Evolutionary conservation across 1,284 basidiomycete genomes (phyloP), one percentile per base, ranked within the genome.

Genomic region (Ganoderma sinense): DNA sequence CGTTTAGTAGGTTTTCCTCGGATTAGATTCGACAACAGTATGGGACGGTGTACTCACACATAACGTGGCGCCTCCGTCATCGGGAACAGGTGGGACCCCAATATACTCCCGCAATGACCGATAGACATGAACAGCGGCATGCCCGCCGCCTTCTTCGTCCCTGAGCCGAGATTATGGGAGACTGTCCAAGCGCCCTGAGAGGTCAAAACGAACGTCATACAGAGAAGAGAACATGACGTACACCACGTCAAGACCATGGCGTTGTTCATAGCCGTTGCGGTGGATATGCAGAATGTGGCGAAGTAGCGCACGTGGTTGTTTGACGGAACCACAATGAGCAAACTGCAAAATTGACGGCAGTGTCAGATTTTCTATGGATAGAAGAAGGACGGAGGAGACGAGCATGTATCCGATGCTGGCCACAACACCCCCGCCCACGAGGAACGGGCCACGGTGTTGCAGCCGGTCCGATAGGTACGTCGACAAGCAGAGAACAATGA

Each of bases 71-170:
- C 87, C 60, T 94, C 89, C 0, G 84, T 85, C 39, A 85, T 79
- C 0, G 91, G 92, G 78, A 88, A 93, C 14, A 94, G 77, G 71
- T 94, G 91, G 0, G 91, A 90, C 29, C 92, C 92, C 29, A 94
- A 82, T 51, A 94, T 83, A 72, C 89, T 91, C 14, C 92, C 92
- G 68, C 85, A 87, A 77, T 94, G 92, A 2, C 92, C 92, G 51
- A 94, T 93, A 10, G 89, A 88, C 85, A 92, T 91, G 77, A 91
- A 93, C 78, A 93, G 86, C 2, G 92, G 90, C 51, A 92, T 89
- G 0, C 92, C 92, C 0, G 92, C 86, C 0, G 92, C 91, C 67
- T 89, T 89, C 81, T 94, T 94, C 4, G 91, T 91, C 80, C 94
- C 92, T 0, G 92, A 93, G 5, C 91, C 92, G 6, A 94, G 82